Percentiles rank a stretch among this genome's conserved stretches.
Conservation (phyloP, 768 basidiomycete genomes). For the Pisolithus tinctorius region DNA sequence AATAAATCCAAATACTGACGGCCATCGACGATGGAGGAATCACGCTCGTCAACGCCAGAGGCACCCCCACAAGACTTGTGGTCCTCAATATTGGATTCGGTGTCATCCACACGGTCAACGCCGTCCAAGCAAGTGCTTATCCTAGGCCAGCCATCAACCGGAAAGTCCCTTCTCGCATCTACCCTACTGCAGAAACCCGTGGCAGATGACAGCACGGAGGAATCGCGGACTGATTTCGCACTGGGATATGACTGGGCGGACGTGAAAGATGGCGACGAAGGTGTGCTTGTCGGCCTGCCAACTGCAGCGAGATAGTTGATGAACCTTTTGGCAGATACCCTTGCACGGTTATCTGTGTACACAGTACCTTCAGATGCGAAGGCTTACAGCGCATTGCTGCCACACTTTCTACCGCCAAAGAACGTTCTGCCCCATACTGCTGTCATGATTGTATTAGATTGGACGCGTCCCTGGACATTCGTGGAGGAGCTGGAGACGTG, state of each 20-base stretch:
- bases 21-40: constrained; percentile 29
- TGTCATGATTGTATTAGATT: constrained; percentile 84
- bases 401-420: constrained; percentile 72
- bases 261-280: constrained; percentile 88
- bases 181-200: constrained; percentile 63
- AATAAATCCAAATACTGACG: too few species aligned
- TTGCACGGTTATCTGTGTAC: constrained; percentile 85
- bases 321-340: constrained; percentile 51
- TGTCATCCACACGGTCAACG: constrained; percentile 73
- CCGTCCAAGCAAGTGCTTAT: constrained; percentile 87
- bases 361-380: constrained; percentile 79
- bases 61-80: constrained; percentile 79
- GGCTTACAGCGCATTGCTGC: constrained; percentile 64
- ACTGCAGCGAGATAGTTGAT: background rate
- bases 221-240: constrained; percentile 67
- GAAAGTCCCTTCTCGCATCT: constrained; percentile 70
- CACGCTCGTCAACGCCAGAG: constrained; percentile 63
- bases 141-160: constrained; percentile 71
- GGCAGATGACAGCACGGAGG: constrained; percentile 51
- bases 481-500: constrained; percentile 78
- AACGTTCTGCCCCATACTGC: constrained; percentile 62
- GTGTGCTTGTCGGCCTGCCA: constrained; percentile 33
- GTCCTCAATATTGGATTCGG: constrained; percentile 87
- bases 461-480: constrained; percentile 93
- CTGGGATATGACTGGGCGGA: constrained; percentile 92